Percentiles rank a stretch among this genome's conserved stretches.
These are phyloP conservation scores for Monosporozyma siamensis DNA, from an alignment of 805 yeast species.

Conservation along the genomic window DNA sequence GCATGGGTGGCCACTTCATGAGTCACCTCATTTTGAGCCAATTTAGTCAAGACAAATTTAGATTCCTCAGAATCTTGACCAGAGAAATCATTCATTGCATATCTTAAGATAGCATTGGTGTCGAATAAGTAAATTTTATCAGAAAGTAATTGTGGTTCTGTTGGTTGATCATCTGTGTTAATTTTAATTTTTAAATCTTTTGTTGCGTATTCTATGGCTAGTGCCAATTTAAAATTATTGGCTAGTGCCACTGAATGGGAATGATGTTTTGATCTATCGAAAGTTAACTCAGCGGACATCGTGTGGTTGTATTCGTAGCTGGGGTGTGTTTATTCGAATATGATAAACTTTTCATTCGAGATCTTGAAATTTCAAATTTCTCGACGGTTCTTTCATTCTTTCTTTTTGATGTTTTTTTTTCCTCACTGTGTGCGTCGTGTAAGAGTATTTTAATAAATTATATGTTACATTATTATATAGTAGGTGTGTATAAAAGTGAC, in stretches of 20 bases:
- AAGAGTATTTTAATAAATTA: too few species aligned
- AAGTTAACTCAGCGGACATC: conserved; percentile 9
- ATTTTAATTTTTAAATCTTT: conserved; percentile 18
- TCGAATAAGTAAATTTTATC: conserved; percentile 38
- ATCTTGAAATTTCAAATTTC: too few species aligned
- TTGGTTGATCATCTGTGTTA: conserved; percentile 12
- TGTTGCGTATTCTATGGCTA: conserved; percentile 23
- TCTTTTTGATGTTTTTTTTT: too few species aligned
- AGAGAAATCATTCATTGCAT: conserved; percentile 43
- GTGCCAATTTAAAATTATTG: conserved; percentile 27
- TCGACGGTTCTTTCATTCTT: too few species aligned
- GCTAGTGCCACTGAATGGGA: conserved; percentile 16
- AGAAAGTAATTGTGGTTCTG: conserved; percentile 21
- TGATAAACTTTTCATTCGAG: too few species aligned
- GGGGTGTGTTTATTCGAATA: background rate
- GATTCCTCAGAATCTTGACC: conserved; percentile 28
- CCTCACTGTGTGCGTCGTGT: too few species aligned
- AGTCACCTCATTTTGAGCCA: conserved; percentile 34
- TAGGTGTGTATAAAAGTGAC: background rate
- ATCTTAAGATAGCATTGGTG: conserved; percentile 63
- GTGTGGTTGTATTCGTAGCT: background rate
- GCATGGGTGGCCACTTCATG: conserved; percentile 26
- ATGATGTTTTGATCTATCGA: conserved; percentile 23
- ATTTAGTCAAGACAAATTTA: conserved; percentile 14
- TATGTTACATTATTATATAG: too few species aligned